A percentile compares a stretch with the other conserved stretches of the same genome.
These are phyloP conservation scores for Aspergillus unguis DNA, from an alignment of 2,329 filamentous ascomycete species.

Conservation along the genomic window DNA sequence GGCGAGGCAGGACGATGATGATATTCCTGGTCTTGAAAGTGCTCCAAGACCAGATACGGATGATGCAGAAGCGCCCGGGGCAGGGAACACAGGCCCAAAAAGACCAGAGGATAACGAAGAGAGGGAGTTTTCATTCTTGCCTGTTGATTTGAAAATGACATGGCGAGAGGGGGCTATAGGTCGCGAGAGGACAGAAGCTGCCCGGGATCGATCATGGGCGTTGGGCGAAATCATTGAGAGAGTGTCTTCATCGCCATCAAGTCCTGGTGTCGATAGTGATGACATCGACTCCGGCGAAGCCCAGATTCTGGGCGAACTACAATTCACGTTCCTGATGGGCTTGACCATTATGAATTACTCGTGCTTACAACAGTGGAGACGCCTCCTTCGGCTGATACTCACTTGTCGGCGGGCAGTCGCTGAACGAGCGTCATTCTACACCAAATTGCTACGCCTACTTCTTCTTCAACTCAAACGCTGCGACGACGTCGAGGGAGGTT, in stretches of 20 bases:
- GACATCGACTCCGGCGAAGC: slow-evolving; percentile 28
- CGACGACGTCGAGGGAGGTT: slow-evolving; percentile 57
- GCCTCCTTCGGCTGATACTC: slow-evolving; percentile 55
- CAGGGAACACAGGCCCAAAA: background rate
- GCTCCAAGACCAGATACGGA: slow-evolving; percentile 18
- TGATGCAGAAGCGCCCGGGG: background rate
- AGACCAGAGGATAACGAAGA: slow-evolving; percentile 30
- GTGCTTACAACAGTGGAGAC: slow-evolving; percentile 64
- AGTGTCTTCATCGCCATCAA: slow-evolving; percentile 13
- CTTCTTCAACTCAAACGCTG: slow-evolving; percentile 54
- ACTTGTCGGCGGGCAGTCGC: slow-evolving; percentile 54
- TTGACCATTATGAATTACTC: slow-evolving; percentile 64
- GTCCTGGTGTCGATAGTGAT: slow-evolving; percentile 28
- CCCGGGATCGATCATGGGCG: slow-evolving; percentile 62
- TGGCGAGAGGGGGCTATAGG: slow-evolving; percentile 62
- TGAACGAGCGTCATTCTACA: slow-evolving; percentile 50
- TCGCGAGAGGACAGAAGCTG: slow-evolving; percentile 59
- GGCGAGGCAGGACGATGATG: slow-evolving; percentile 54
- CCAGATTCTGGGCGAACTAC: slow-evolving; percentile 56
- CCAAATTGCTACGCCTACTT: slow-evolving; percentile 50
- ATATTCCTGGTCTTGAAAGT: slow-evolving; percentile 55
- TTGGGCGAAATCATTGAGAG: slow-evolving; percentile 51
- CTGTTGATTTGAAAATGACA: slow-evolving; percentile 59
- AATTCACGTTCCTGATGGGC: slow-evolving; percentile 62
- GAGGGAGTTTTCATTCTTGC: slow-evolving; percentile 53